A percentile compares a stretch with the other conserved stretches of the same genome.
Conservation (phyloP, 108 stramenopile species). For the Nitzschia inconspicua region DNA sequence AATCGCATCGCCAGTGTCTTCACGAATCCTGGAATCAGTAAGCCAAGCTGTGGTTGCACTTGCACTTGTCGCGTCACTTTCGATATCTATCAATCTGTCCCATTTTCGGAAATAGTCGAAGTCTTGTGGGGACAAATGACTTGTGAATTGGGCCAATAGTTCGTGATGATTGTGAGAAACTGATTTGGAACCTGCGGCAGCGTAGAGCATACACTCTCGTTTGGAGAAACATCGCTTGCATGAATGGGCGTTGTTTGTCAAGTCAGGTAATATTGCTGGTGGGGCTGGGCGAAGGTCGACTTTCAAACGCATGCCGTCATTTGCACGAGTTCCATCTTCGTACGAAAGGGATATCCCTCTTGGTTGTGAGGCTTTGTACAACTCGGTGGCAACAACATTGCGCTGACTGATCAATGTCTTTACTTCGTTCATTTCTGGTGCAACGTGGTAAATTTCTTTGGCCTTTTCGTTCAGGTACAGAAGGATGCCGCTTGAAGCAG, state of each 20-base stretch:
- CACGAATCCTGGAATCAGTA: constrained; percentile 41
- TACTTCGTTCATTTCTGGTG: constrained; percentile 55
- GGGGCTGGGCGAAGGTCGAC: constrained; percentile 14
- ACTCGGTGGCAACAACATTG: constrained; percentile 65
- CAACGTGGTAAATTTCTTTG: constrained; percentile 49
- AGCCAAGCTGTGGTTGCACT: constrained; percentile 63
- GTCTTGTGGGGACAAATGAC: constrained; percentile 59
- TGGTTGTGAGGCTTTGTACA: constrained; percentile 46
- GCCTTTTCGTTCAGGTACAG: constrained; percentile 74
- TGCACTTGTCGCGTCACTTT: constrained; percentile 44
- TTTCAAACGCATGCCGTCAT: constrained; percentile 4
- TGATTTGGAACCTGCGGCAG: constrained; percentile 34
- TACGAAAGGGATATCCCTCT: constrained; percentile 63
- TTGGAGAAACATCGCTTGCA: constrained; percentile 76
- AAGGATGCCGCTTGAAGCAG: constrained; percentile 61
- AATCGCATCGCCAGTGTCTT: constrained; percentile 66
- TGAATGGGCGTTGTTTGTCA: constrained; percentile 36
- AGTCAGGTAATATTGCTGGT: constrained; percentile 48
- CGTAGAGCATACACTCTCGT: constrained; percentile 87
- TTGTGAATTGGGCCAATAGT: constrained; percentile 60
- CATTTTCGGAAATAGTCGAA: constrained; percentile 78
- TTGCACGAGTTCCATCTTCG: constrained; percentile 26
- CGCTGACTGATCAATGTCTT: constrained; percentile 77
- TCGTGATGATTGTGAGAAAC: constrained; percentile 36
- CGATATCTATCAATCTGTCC: constrained; percentile 87